phyloP scores from a whole-genome alignment of 2,329 filamentous ascomycete species.

The Fusarium kyushuense region DNA sequence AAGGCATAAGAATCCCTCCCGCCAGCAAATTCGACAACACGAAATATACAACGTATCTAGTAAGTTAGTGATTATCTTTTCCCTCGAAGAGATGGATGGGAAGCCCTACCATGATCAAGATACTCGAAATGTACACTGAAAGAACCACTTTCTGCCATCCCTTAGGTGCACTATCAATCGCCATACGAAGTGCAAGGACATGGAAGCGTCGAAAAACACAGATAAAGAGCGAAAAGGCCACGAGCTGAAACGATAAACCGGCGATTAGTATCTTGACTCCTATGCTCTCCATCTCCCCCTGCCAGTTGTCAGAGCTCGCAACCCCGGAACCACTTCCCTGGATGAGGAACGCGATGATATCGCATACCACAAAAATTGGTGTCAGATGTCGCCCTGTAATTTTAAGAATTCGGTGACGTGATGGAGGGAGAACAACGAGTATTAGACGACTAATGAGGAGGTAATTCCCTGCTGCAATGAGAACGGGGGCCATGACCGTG shows the following conservation, averaged over 20 bases:
- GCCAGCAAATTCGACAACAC: conserved; percentile 65
- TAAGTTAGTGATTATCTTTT: neutral
- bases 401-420: conserved; percentile 52
- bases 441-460: conserved; percentile 63
- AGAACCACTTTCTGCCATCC: conserved; percentile 56
- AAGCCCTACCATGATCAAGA: conserved; percentile 58
- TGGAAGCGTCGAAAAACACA: conserved; percentile 56
- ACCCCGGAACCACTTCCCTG: conserved; percentile 60
- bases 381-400: conserved; percentile 57
- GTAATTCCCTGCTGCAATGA: conserved; percentile 64
- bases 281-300: conserved; percentile 53
- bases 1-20: conserved; percentile 64
- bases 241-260: conserved; percentile 57
- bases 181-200: conserved; percentile 43
- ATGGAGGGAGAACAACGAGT: conserved; percentile 51
- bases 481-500: conserved; percentile 62
- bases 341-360: conserved; percentile 59
- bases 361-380: conserved; percentile 59
- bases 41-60: conserved; percentile 64
- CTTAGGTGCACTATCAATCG: conserved; percentile 46
- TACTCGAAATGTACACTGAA: conserved; percentile 59
- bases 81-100: rapidly evolving
- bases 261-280: conserved; percentile 58
- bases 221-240: conserved; percentile 57
- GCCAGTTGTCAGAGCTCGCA: conserved; percentile 58